These are phyloP conservation scores for Nicotiana paniculata DNA, from an alignment of 257 asterid genomes.

Conservation along the genomic window DNA sequence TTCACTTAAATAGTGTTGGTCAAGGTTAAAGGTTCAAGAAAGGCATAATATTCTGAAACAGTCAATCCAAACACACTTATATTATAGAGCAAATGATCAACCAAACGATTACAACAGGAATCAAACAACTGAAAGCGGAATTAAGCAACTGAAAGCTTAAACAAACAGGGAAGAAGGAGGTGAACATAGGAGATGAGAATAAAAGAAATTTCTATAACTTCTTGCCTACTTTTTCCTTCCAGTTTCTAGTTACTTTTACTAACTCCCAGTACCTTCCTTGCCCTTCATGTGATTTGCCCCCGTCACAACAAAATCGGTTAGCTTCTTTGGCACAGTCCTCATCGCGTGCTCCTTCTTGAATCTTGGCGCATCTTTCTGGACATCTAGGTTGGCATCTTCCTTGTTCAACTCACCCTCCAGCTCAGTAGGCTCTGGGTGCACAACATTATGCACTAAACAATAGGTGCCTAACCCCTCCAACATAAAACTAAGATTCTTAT, in stretches of 20 bases:
- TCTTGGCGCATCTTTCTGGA: neutral
- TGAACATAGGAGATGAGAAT: too few relatives aligned
- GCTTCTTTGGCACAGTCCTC: neutral
- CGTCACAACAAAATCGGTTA: neutral
- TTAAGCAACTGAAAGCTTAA: too few relatives aligned
- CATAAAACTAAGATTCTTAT: neutral
- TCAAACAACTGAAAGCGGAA: too few relatives aligned
- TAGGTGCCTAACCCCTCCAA: neutral
- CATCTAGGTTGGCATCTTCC: neutral
- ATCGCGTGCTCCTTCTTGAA: neutral
- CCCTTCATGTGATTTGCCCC: neutral
- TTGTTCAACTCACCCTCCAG: too few relatives aligned
- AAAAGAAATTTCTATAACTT: too few relatives aligned
- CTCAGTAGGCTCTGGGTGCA: too few relatives aligned
- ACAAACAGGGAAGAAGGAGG: too few relatives aligned
- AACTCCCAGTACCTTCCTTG: neutral
- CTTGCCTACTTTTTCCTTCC: too few relatives aligned
- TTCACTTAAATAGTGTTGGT: neutral
- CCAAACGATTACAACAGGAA: too few relatives aligned
- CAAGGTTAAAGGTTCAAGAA: neutral
- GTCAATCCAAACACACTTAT: too few relatives aligned
- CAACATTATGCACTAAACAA: neutral
- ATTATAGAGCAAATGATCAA: too few relatives aligned
- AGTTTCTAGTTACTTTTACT: neutral
- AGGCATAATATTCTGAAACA: neutral